Conservation (phyloP, 108 stramenopile species). For the Cyclotella choctawhatcheeana region DNA sequence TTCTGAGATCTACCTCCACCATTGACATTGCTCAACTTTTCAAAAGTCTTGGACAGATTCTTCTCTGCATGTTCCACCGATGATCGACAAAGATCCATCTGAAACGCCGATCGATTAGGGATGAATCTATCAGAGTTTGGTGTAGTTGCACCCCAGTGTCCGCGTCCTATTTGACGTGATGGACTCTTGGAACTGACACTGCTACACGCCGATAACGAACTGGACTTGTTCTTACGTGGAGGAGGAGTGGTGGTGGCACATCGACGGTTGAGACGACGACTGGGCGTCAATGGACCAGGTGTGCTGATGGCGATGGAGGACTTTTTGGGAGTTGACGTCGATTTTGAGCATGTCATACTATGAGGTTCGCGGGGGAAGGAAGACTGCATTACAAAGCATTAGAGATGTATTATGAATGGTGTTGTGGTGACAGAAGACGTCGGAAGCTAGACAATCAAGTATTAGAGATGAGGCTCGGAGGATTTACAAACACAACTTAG, state of each 20-base stretch:
- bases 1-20: not conserved
- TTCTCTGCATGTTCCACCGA: conserved; percentile 66
- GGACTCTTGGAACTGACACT: not conserved
- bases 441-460: not conserved
- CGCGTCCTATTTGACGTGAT: not conserved
- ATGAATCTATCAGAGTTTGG: conserved; percentile 42
- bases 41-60: conserved; percentile 44
- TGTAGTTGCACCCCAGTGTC: not conserved
- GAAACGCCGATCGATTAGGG: conserved; percentile 36
- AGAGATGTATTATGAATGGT: no score
- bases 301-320: not conserved
- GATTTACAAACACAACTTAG: no score
- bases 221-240: conserved; percentile 3
- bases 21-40: conserved; percentile 24
- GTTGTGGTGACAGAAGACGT: no score
- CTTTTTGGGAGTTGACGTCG: not conserved
- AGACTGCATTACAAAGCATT: no score
- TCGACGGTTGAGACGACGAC: conserved; percentile 6
- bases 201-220: no score
- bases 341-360: not conserved
- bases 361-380: not conserved
- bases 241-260: conserved; percentile 8
- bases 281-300: conserved; percentile 11
- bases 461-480: not conserved
- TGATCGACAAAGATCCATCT: conserved; percentile 58